Percentiles rank a stretch among this genome's conserved stretches.
These are phyloP conservation scores for Fusarium virguliforme DNA, from an alignment of 2,329 filamentous ascomycete genomes.

Conservation along the genomic window DNA sequence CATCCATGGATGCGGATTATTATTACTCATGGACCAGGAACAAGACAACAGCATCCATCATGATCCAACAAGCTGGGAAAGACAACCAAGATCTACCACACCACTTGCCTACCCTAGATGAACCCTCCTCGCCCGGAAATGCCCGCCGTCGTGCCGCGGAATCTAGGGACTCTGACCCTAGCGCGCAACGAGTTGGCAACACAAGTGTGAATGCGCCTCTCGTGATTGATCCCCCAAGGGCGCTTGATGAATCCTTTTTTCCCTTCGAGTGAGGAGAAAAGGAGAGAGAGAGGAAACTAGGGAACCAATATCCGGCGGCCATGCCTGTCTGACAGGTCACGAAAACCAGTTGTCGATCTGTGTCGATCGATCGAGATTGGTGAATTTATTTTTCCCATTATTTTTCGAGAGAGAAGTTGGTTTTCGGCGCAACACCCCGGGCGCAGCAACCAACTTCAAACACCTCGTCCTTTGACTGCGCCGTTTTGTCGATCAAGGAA, in stretches of 20 bases:
- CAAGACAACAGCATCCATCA: not conserved
- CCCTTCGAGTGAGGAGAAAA: not conserved
- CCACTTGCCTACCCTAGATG: slow-evolving; percentile 28
- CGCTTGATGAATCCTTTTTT: slow-evolving; percentile 15
- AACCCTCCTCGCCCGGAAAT: slow-evolving; percentile 11
- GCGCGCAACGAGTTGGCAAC: slow-evolving; percentile 5
- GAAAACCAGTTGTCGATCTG: slow-evolving; percentile 32
- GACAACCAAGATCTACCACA: slow-evolving; percentile 1
- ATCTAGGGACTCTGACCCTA: slow-evolving; percentile 32
- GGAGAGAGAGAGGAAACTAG: not conserved
- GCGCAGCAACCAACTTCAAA: slow-evolving; percentile 7
- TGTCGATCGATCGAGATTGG: slow-evolving; percentile 48
- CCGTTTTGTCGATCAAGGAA: not conserved
- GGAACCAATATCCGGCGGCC: slow-evolving; percentile 29
- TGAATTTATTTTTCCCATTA: slow-evolving; percentile 22
- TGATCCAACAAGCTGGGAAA: slow-evolving; percentile 13
- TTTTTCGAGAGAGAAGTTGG: not conserved
- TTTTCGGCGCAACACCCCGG: slow-evolving; percentile 21
- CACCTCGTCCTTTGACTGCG: not conserved
- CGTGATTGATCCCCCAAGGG: slow-evolving; percentile 25
- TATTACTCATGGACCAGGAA: slow-evolving; percentile 15
- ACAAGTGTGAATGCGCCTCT: slow-evolving; percentile 28
- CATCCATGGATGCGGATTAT: slow-evolving; percentile 7
- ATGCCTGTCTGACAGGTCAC: slow-evolving; percentile 42
- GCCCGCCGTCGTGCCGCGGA: slow-evolving; percentile 20